Conservation (phyloP, 768 basidiomycete species). For the Boletus insuetus region DNA sequence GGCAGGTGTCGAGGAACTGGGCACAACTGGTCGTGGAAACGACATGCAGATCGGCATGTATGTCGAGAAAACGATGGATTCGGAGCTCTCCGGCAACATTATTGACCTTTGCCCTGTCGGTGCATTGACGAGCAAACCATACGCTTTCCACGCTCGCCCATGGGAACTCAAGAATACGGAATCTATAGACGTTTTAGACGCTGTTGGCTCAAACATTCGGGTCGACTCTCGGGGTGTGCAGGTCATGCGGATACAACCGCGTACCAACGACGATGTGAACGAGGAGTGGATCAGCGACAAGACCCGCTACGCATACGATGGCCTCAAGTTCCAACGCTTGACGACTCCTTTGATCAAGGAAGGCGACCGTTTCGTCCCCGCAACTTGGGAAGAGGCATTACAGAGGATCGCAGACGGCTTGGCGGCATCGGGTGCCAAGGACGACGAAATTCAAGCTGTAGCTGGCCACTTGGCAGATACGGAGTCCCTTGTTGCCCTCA, state of each 20-base stretch:
- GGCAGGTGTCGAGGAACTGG: constrained; percentile 96
- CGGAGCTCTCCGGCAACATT: constrained; percentile 95
- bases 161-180: constrained; percentile 99
- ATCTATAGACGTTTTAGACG: constrained; percentile 93
- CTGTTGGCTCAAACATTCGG: constrained; percentile 93
- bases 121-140: constrained; percentile 96
- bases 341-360: constrained; percentile 88
- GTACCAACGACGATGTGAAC: constrained; percentile 96
- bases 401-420: constrained; percentile 77
- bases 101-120: constrained; percentile 98
- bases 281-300: constrained; percentile 99
- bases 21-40: constrained; percentile 95
- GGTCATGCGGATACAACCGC: constrained; percentile 96
- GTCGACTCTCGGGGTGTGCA: constrained; percentile 93
- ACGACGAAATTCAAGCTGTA: constrained; percentile 92
- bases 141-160: constrained; percentile 94
- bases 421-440: constrained; percentile 72
- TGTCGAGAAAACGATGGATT: constrained; percentile 95
- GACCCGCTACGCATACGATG: constrained; percentile 95
- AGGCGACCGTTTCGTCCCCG: constrained; percentile 89
- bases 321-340: constrained; percentile 90
- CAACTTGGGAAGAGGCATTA: constrained; percentile 90
- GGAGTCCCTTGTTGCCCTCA: constrained; percentile 88
- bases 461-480: constrained; percentile 93
- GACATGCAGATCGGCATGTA: constrained; percentile 99